Percentiles rank a stretch among this genome's conserved stretches.
Evolutionary conservation across 2,329 filamentous ascomycete species (phyloP).

Genomic region (Colletotrichum lindemuthianum): DNA sequence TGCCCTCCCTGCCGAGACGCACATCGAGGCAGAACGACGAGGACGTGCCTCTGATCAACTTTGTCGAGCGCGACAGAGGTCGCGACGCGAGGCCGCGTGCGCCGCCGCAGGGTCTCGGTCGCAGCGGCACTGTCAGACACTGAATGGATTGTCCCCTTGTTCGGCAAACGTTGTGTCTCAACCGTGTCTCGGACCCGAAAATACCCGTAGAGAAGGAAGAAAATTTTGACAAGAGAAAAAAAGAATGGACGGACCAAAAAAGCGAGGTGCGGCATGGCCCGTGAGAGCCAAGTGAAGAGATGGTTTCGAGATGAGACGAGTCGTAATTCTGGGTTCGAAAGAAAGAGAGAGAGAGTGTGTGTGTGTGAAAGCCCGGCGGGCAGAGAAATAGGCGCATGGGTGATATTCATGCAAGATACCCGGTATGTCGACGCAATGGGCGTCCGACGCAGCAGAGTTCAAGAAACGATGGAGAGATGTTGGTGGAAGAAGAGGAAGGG

Average conservation of each 20-base stretch:
- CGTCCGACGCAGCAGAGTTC: too few relatives aligned
- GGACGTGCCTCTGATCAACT: conserved; percentile 37
- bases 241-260: not conserved
- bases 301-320: not conserved
- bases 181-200: conserved; percentile 1
- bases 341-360: too few relatives aligned
- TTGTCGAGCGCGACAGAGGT: conserved; percentile 31
- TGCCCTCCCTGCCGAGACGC: conserved; percentile 34
- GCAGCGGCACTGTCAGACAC: conserved; percentile 32
- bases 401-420: conserved; percentile 33
- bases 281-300: not conserved
- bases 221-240: not conserved
- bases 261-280: conserved; percentile 1
- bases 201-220: not conserved
- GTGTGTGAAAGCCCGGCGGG: not conserved
- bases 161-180: conserved; percentile 1
- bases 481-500: not conserved
- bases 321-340: conserved; percentile 7
- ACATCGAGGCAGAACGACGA: conserved; percentile 33
- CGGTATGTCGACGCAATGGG: conserved; percentile 19
- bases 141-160: not conserved
- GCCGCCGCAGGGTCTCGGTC: conserved; percentile 24
- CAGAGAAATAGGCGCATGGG: conserved; percentile 19
- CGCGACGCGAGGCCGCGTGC: conserved; percentile 29
- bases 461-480: too few relatives aligned